Evolutionary conservation across 352 stramenopile genomes (phyloP).

Genomic region (Peronospora belbahrii): DNA sequence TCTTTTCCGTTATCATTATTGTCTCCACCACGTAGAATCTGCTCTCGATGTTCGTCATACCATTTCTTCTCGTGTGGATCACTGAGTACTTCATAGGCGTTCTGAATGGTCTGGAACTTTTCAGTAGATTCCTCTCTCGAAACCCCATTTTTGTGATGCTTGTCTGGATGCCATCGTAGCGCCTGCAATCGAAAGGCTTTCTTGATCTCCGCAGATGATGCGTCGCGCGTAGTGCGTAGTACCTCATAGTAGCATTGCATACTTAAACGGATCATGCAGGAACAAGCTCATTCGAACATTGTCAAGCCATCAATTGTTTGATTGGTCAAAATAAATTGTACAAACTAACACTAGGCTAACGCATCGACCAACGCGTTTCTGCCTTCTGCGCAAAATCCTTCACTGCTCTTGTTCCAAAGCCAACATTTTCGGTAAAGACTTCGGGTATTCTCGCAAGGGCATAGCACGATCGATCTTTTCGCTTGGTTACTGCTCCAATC

Average conservation of each 20-base stretch:
- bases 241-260: slow-evolving; percentile 86
- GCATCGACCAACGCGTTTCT: no score
- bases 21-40: slow-evolving; percentile 72
- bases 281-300: no score
- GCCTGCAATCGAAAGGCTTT: slow-evolving; percentile 71
- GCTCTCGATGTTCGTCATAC: slow-evolving; percentile 85
- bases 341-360: no score
- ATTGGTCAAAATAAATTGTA: no score
- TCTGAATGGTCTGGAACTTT: slow-evolving; percentile 83
- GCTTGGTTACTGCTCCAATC: no score
- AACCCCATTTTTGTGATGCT: slow-evolving; percentile 68
- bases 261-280: neutral
- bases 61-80: slow-evolving; percentile 82
- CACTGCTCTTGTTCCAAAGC: no score
- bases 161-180: slow-evolving; percentile 81
- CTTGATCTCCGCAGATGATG: slow-evolving; percentile 51
- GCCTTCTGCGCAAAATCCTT: no score
- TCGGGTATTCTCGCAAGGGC: no score
- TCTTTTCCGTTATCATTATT: slow-evolving; percentile 26
- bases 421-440: no score
- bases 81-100: slow-evolving; percentile 80
- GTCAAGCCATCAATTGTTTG: no score
- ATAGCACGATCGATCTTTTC: no score
- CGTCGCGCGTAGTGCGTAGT: slow-evolving; percentile 54
- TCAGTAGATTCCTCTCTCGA: slow-evolving; percentile 67